phyloP scores from a whole-genome alignment of 257 asterid species.

The Ballota nigra region DNA sequence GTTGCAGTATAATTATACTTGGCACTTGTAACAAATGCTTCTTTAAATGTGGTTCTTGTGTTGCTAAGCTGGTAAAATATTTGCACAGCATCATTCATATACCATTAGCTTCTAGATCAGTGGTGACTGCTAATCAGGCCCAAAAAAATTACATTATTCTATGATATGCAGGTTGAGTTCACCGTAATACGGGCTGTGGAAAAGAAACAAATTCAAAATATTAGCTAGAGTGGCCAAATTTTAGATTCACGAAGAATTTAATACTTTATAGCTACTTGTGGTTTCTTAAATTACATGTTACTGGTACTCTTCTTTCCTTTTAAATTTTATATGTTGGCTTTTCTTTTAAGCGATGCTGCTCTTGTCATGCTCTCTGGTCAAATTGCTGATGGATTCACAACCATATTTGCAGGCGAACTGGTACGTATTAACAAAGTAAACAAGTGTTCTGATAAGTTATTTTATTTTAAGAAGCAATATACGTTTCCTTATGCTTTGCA shows the following conservation, averaged over 20 bases:
- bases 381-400: slow-evolving; percentile 83
- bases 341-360: slow-evolving; percentile 69
- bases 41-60: neutral
- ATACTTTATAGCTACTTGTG: neutral
- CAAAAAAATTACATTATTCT: neutral
- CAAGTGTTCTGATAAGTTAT: neutral
- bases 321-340: slow-evolving; percentile 22
- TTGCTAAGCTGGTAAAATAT: neutral
- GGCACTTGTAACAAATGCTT: neutral
- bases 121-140: neutral
- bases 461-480: neutral
- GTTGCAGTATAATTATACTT: neutral
- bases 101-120: neutral
- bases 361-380: slow-evolving; percentile 93
- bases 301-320: neutral
- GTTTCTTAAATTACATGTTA: neutral
- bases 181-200: neutral
- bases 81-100: neutral
- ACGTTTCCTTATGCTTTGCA: neutral
- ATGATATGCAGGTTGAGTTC: neutral
- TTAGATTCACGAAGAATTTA: neutral
- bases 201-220: neutral
- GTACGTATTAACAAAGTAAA: slow-evolving; percentile 35
- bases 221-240: neutral
- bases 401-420: slow-evolving; percentile 88